Evolutionary conservation across 1,284 basidiomycete genomes (phyloP), one percentile per base, ranked within the genome.

Genomic region (Exobasidium cylindrosporum): DNA sequence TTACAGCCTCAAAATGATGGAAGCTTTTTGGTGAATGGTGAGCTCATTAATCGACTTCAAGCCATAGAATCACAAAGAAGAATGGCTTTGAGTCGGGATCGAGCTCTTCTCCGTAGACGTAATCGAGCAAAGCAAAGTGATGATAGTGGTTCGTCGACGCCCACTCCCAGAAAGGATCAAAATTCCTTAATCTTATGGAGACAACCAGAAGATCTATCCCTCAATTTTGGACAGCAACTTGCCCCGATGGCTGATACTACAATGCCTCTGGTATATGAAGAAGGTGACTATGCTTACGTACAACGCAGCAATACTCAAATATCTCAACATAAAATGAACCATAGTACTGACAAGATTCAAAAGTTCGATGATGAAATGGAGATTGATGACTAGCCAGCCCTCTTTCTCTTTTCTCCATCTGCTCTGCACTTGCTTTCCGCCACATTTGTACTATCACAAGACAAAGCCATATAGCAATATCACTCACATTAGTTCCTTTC

Each of bases 401-500:
- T 55, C 13, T 28, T 13, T 4, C 2, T 32, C 47, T 21, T 28
- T 13, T 50, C 47, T 24, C 47, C 26, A 14, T 28, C n/a, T 13
- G 26, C 13, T 50, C 21, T 28, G 14, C 47, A 14, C n/a, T 28
- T 28, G 14, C 21, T 6, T 4, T 3, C 47, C n/a, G 4, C 21
- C n/a, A 21, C 47, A 24, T 28, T 21, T 50, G 14, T 26, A 23
- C n/a, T 14, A 55, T 4, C 21, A n/a, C 53, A 24, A n/a, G 14
- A 14, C 53, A 4, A 4, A 23, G 17, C 30, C 53, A 29, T 24
- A 44, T 17, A 13, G 30, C 3, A 55, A 7, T 31, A 23, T 31
- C 4, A 60, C 58, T 63, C 35, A 59, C 61, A 24, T 63, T 64
- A 7, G 62, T 58, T 31, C 26, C 47, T 14, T 71, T 62, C 53